These are phyloP conservation scores for Scheffersomyces insectosa DNA, from an alignment of 1,139 yeast species.

Conservation along the genomic window DNA sequence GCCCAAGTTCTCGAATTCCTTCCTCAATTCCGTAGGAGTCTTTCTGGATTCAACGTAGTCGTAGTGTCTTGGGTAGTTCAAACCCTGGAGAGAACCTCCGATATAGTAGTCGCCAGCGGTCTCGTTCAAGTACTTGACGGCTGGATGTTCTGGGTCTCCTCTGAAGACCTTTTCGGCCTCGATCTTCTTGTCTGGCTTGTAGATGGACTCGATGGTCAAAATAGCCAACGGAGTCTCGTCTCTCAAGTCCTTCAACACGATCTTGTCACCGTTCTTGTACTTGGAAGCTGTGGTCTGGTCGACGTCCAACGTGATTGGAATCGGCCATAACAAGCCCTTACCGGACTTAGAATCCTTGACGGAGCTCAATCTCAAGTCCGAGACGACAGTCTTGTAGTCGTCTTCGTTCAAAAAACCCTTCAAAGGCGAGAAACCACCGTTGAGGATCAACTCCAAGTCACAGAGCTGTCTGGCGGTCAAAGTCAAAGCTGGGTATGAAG, in stretches of 20 bases:
- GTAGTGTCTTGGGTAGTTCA: slow-evolving; percentile 82
- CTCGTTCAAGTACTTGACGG: slow-evolving; percentile 70
- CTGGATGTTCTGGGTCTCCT: slow-evolving; percentile 98
- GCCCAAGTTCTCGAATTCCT: slow-evolving; percentile 74
- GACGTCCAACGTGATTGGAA: slow-evolving; percentile 90
- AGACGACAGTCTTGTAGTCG: slow-evolving; percentile 81
- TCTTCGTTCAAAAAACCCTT: slow-evolving; percentile 80
- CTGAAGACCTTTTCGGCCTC: slow-evolving; percentile 90
- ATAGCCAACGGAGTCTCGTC: slow-evolving; percentile 82
- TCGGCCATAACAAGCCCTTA: slow-evolving; percentile 82
- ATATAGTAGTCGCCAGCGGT: slow-evolving; percentile 81
- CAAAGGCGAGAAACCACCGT: slow-evolving; percentile 94
- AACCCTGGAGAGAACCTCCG: slow-evolving; percentile 87
- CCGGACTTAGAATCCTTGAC: slow-evolving; percentile 32
- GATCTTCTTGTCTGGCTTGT: slow-evolving; percentile 71
- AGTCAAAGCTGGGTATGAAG: slow-evolving; percentile 48
- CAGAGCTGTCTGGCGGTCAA: slow-evolving; percentile 89
- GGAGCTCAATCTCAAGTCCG: slow-evolving; percentile 68
- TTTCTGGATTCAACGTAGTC: slow-evolving; percentile 86
- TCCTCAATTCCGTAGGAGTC: slow-evolving; percentile 87
- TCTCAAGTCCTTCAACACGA: slow-evolving; percentile 79
- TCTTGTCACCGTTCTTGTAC: slow-evolving; percentile 57
- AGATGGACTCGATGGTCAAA: slow-evolving; percentile 74
- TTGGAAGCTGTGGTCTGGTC: slow-evolving; percentile 50
- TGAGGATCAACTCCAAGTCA: slow-evolving; percentile 85